Evolutionary conservation across 345 rosid species (phyloP).

Genomic region (Gossypium rotundifolium): DNA sequence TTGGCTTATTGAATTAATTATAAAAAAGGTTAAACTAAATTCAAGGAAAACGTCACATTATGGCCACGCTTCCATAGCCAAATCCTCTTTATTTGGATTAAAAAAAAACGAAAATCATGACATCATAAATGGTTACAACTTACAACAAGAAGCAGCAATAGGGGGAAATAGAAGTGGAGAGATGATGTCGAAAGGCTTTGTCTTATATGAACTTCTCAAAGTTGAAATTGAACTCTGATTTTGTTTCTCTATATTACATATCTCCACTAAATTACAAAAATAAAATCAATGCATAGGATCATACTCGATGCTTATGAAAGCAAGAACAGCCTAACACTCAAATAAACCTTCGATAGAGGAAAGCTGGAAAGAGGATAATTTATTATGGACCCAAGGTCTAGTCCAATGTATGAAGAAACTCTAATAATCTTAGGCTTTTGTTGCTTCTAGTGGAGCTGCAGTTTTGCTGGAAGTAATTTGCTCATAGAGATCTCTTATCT

Average conservation of each 20-base stretch:
- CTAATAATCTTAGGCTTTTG: slow-evolving; percentile 40
- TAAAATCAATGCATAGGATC: slow-evolving; percentile 11
- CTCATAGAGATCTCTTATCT: slow-evolving; percentile 86
- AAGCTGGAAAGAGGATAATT: neutral
- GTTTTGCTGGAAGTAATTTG: slow-evolving; percentile 57
- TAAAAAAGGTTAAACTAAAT: neutral
- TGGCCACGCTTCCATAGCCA: neutral
- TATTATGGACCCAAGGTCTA: neutral
- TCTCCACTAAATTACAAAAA: slow-evolving; percentile 1
- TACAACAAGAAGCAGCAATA: neutral
- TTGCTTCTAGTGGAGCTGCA: slow-evolving; percentile 46
- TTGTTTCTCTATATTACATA: neutral
- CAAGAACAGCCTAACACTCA: slow-evolving; percentile 19
- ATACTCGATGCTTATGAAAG: slow-evolving; percentile 6
- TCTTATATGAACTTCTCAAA: slow-evolving; percentile 16
- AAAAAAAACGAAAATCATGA: neutral
- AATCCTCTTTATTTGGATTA: neutral
- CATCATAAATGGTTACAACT: neutral
- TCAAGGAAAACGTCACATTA: neutral
- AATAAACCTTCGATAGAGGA: slow-evolving; percentile 1
- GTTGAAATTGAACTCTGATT: neutral
- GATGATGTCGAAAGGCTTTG: neutral
- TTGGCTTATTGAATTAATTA: neutral
- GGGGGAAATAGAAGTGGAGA: neutral
- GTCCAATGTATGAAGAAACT: neutral